These are phyloP conservation scores for Microascus cirrosus DNA, from an alignment of 2,329 filamentous ascomycete species.

Conservation along the genomic window DNA sequence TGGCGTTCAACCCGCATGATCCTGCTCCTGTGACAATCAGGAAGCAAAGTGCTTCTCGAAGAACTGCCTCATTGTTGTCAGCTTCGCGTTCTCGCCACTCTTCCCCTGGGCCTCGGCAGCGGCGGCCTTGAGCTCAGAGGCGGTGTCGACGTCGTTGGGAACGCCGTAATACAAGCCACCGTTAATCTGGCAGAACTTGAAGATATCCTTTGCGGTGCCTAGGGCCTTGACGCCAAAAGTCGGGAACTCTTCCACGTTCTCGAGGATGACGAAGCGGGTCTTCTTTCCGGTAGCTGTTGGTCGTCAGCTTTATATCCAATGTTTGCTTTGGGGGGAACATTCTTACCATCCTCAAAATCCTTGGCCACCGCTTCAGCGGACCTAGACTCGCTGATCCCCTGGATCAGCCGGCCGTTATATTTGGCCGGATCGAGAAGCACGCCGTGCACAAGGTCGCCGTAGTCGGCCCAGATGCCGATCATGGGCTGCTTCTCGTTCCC, in stretches of 20 bases:
- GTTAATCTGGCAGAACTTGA: conserved; percentile 21
- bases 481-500: conserved; percentile 23
- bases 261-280: conserved; percentile 17
- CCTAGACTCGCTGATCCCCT: conserved; percentile 22
- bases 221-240: conserved; percentile 18
- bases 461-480: conserved; percentile 27
- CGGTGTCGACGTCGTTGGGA: conserved; percentile 13
- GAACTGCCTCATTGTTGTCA: conserved; percentile 15
- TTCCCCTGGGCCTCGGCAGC: conserved; percentile 15
- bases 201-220: conserved; percentile 24
- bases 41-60: conserved; percentile 12
- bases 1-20: neutral
- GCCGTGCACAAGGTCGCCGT: conserved; percentile 32
- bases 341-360: conserved; percentile 19
- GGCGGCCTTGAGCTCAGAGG: conserved; percentile 16
- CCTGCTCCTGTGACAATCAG: conserved; percentile 1
- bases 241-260: conserved; percentile 19
- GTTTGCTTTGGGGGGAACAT: neutral
- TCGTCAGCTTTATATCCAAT: neutral
- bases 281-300: conserved; percentile 18
- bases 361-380: conserved; percentile 17
- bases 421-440: conserved; percentile 25
- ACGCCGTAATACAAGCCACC: conserved; percentile 19
- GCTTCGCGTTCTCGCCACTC: conserved; percentile 9
- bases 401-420: conserved; percentile 22